phyloP scores from a whole-genome alignment of 139 green algal genomes.

The Tetratostichococcus sp. region DNA sequence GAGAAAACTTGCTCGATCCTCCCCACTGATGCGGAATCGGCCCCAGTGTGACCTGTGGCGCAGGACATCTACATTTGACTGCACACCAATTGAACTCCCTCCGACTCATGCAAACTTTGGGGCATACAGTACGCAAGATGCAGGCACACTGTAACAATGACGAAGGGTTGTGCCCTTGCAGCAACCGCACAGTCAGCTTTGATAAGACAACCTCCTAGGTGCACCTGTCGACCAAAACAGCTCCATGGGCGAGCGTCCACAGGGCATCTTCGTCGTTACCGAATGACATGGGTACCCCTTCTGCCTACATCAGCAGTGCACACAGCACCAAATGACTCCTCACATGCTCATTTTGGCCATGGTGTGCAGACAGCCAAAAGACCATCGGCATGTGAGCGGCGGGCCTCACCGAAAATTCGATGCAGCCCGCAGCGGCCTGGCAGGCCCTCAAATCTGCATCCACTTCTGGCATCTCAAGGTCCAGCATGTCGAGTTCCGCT shows the following conservation, averaged over 20 bases:
- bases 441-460: constrained; percentile 38
- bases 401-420: constrained; percentile 54
- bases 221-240: constrained; percentile 52
- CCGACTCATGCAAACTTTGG: no score
- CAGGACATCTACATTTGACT: not conserved
- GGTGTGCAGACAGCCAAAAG: not conserved
- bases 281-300: constrained; percentile 46
- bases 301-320: constrained; percentile 24
- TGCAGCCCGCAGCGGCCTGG: constrained; percentile 35
- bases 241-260: constrained; percentile 37
- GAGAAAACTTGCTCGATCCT: constrained; percentile 50
- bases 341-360: no score
- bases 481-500: constrained; percentile 4
- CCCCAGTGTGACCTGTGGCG: constrained; percentile 59
- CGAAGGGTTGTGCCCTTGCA: no score
- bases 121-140: no score
- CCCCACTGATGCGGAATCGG: constrained; percentile 56
- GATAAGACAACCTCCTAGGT: not conserved
- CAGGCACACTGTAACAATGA: no score
- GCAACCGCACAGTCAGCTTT: no score
- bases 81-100: no score
- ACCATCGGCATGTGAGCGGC: no score
- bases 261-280: constrained; percentile 45
- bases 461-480: constrained; percentile 66
- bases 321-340: no score